These are phyloP conservation scores for Scedosporium apiospermum DNA, from an alignment of 2,329 filamentous ascomycete genomes.

Conservation along the genomic window DNA sequence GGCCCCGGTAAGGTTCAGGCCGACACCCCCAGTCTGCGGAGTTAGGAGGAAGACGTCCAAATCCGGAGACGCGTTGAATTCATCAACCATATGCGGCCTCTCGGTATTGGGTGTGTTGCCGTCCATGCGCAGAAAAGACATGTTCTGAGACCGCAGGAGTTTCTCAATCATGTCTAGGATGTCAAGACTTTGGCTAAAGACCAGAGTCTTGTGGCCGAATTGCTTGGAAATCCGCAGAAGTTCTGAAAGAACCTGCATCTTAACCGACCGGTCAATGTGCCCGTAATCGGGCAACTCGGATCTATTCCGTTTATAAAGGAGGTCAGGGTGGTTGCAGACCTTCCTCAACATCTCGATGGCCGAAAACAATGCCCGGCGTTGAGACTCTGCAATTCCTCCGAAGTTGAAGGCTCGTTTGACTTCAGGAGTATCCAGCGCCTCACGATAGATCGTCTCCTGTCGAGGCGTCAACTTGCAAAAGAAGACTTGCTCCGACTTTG, in stretches of 20 bases:
- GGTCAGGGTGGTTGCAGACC: slow-evolving; percentile 94
- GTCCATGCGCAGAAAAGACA: slow-evolving; percentile 86
- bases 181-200: slow-evolving; percentile 88
- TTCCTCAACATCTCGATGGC: slow-evolving; percentile 90
- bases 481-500: slow-evolving; percentile 92
- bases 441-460: slow-evolving; percentile 10
- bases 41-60: slow-evolving; percentile 88
- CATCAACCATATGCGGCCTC: slow-evolving; percentile 83
- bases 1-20: slow-evolving; percentile 89
- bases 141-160: slow-evolving; percentile 60
- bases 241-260: slow-evolving; percentile 90
- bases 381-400: background rate
- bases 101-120: slow-evolving; percentile 81
- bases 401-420: slow-evolving; percentile 10
- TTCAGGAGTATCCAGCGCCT: slow-evolving; percentile 9
- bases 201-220: slow-evolving; percentile 81
- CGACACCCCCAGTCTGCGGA: slow-evolving; percentile 88
- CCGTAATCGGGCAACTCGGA: slow-evolving; percentile 52
- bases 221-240: slow-evolving; percentile 82
- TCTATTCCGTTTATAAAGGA: slow-evolving; percentile 36
- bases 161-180: slow-evolving; percentile 92
- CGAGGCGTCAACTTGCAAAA: slow-evolving; percentile 81
- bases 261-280: slow-evolving; percentile 69
- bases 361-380: slow-evolving; percentile 39
- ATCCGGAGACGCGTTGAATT: slow-evolving; percentile 74